A percentile compares a stretch with the other conserved stretches of the same genome.
phyloP scores from a whole-genome alignment of 139 green algal species.

The Pseudopediastrum boryanum region DNA sequence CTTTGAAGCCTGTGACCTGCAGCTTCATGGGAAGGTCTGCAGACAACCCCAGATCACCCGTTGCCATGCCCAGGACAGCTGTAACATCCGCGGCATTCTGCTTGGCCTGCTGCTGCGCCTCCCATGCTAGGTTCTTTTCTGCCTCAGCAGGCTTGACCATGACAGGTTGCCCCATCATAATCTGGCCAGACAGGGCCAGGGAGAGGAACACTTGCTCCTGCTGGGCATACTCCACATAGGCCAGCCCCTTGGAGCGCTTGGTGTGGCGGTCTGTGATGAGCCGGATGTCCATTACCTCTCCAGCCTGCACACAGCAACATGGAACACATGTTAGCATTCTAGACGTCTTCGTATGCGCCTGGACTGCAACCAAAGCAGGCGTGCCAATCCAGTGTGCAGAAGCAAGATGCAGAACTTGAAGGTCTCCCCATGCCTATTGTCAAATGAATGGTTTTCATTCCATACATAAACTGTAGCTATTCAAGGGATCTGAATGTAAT shows the following conservation, averaged over 20 bases:
- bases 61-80: slow-evolving; percentile 8
- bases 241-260: slow-evolving; percentile 90
- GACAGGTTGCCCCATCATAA: slow-evolving; percentile 83
- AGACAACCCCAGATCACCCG: background rate
- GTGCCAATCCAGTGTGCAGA: too few relatives aligned
- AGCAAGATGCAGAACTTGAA: too few relatives aligned
- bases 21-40: slow-evolving; percentile 28
- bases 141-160: slow-evolving; percentile 95
- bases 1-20: slow-evolving; percentile 48
- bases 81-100: slow-evolving; percentile 29
- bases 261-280: slow-evolving; percentile 95
- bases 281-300: slow-evolving; percentile 87
- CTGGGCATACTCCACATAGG: slow-evolving; percentile 94
- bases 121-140: slow-evolving; percentile 97
- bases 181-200: slow-evolving; percentile 84
- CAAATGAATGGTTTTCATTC: too few relatives aligned
- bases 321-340: too few relatives aligned
- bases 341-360: too few relatives aligned
- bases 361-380: too few relatives aligned
- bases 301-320: too few relatives aligned
- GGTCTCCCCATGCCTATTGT: too few relatives aligned
- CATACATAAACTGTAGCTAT: too few relatives aligned
- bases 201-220: slow-evolving; percentile 83
- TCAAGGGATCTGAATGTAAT: too few relatives aligned
- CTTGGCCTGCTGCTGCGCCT: slow-evolving; percentile 78